Evolutionary conservation across 331 rosid genomes (phyloP), one percentile per base, ranked within the genome.

Genomic region (Telfairia occidentalis): DNA sequence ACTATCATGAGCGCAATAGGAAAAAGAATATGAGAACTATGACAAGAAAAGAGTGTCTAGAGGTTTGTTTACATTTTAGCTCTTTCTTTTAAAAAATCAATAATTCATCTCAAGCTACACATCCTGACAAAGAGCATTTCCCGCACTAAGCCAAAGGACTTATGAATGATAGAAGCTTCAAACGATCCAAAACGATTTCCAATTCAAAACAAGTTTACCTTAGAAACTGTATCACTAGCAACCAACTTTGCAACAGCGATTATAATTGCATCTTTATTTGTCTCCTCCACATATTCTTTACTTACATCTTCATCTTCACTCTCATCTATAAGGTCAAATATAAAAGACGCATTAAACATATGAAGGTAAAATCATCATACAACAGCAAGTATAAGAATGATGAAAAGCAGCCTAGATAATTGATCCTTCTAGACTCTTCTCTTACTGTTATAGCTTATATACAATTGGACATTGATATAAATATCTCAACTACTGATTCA

Each of bases 211-310:
- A 58, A 70, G 60, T 54, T 81, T 81, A 89, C 98, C 98, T 88
- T 89, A 16, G 92, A 82, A 76, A 91, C 92, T 78, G 78, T 78
- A 81, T 86, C 89, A 45, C 38, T 67, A 81, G 83, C 83, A 61
- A 87, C 85, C 82, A 94, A 84, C 89, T 87, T 89, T 66, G 88
- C 86, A 37, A 92, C 96, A 82, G 90, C 87, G 78, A 94, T 80
- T 89, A 94, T 87, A 74, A 89, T 84, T 59, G 82, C 85, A 82
- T 86, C 96, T 81, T 86, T 88, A 76, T 91, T 88, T 77, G 85
- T 87, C 80, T 91, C 97, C 87, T 87, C 98, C 71, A 78, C 69
- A 76, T 88, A 94, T 79, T 88, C 98, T 77, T 80, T 90, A 80
- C 86, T 89, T 46, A 46, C 85, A 66, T 83, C 91, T 57, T 91